Conservation (phyloP, 208 protist species). For the Acanthamoeba polyphaga region DNA sequence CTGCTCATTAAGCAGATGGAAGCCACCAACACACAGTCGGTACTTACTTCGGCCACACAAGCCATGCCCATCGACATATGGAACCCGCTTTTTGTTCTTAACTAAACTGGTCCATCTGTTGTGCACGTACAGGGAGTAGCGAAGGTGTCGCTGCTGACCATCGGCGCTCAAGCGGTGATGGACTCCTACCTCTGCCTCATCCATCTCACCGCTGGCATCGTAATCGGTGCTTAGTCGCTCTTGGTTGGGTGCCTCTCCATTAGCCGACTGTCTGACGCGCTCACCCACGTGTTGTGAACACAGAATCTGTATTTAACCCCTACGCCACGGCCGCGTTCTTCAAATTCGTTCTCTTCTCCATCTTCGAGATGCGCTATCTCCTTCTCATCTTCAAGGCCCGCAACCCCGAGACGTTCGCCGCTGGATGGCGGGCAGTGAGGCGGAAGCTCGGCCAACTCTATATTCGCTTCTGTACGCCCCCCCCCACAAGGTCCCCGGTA, state of each 20-base stretch:
- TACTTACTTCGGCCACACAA: neutral
- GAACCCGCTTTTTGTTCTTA: neutral
- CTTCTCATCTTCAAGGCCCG: constrained; percentile 87
- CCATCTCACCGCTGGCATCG: constrained; percentile 81
- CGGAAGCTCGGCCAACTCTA: constrained; percentile 85
- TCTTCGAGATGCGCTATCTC: constrained; percentile 90
- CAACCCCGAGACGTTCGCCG: constrained; percentile 80
- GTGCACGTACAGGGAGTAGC: constrained; percentile 43
- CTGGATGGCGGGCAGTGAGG: constrained; percentile 74
- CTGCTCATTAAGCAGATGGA: constrained; percentile 74
- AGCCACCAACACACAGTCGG: constrained; percentile 51
- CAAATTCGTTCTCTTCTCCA: constrained; percentile 87
- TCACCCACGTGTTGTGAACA: constrained; percentile 42
- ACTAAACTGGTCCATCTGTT: no score
- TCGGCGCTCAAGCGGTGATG: constrained; percentile 85
- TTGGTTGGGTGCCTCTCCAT: neutral
- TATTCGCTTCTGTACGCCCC: constrained; percentile 84
- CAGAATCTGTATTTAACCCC: constrained; percentile 86
- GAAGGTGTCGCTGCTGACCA: constrained; percentile 83
- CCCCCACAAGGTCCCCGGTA: neutral
- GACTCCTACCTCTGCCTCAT: constrained; percentile 86
- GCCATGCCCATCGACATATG: neutral
- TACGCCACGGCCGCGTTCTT: constrained; percentile 87
- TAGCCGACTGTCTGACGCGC: neutral
- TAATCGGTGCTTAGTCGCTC: constrained; percentile 47